Evolutionary conservation across 768 basidiomycete species (phyloP).

Genomic region (Lactarius tabidus): DNA sequence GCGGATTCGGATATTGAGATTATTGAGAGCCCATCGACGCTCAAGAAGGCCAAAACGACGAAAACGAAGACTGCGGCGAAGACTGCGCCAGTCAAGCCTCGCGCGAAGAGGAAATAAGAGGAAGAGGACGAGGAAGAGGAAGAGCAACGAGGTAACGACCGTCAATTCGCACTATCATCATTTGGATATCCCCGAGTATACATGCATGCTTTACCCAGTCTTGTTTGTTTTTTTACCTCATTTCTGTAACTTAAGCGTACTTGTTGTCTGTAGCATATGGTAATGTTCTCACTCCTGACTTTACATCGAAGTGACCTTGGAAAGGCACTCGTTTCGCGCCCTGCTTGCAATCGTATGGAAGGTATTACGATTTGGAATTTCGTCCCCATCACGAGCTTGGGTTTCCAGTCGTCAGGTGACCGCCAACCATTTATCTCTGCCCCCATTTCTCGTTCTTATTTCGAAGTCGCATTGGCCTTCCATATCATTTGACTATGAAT

Average conservation of each 20-base stretch:
- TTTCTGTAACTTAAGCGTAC: conserved; percentile 5
- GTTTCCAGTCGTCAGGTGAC: too few relatives aligned
- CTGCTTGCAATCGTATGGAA: too few relatives aligned
- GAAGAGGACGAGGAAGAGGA: neutral
- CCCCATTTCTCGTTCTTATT: too few relatives aligned
- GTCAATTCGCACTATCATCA: neutral
- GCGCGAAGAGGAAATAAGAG: conserved; percentile 29
- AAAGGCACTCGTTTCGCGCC: too few relatives aligned
- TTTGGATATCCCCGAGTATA: neutral
- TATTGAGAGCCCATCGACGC: conserved; percentile 27
- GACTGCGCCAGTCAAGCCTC: conserved; percentile 25
- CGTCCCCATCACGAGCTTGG: too few relatives aligned
- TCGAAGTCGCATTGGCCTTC: too few relatives aligned
- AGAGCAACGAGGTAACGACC: too few relatives aligned
- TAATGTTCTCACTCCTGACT: neutral
- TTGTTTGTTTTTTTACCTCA: neutral
- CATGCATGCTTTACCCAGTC: neutral
- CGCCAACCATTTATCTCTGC: too few relatives aligned
- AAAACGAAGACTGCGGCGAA: conserved; percentile 18
- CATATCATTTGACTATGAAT: too few relatives aligned
- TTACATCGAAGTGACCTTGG: too few relatives aligned
- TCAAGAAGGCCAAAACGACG: conserved; percentile 29
- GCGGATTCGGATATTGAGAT: conserved; percentile 32
- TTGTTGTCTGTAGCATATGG: conserved; percentile 10
- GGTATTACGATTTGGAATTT: too few relatives aligned